These are phyloP conservation scores for Penicillium samsonianum DNA, from an alignment of 495 filamentous ascomycete genomes.

Conservation along the genomic window DNA sequence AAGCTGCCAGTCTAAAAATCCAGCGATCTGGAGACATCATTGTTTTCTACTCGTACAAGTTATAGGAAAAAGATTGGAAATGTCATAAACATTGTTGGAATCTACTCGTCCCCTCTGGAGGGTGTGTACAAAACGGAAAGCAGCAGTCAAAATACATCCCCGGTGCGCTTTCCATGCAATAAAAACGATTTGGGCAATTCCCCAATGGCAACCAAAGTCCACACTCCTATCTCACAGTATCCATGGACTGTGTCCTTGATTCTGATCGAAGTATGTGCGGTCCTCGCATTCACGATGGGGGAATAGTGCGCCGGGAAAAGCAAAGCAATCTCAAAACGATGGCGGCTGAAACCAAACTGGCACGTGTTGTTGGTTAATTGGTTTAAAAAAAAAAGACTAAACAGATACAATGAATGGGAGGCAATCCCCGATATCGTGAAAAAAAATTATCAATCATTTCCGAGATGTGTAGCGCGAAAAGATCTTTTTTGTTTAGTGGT, in stretches of 20 bases:
- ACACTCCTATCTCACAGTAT: neutral
- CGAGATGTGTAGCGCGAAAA: constrained; percentile 42
- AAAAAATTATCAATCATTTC: constrained; percentile 48
- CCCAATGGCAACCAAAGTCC: neutral
- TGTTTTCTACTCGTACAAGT: neutral
- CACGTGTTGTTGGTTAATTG: constrained; percentile 11
- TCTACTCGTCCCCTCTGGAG: constrained; percentile 23
- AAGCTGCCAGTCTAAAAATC: neutral
- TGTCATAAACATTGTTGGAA: constrained; percentile 31
- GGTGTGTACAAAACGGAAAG: constrained; percentile 35
- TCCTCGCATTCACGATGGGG: neutral
- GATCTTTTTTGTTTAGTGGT: constrained; percentile 39
- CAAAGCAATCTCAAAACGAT: constrained; percentile 28
- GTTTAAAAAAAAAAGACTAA: constrained; percentile 24
- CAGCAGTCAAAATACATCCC: constrained; percentile 29
- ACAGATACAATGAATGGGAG: constrained; percentile 33
- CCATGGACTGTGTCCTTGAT: neutral
- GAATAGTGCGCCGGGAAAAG: constrained; percentile 25
- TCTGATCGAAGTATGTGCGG: neutral
- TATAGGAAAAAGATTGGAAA: constrained; percentile 5
- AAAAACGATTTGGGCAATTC: constrained; percentile 20
- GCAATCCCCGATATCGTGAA: constrained; percentile 40
- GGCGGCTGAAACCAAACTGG: constrained; percentile 19
- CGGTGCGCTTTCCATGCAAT: constrained; percentile 41
- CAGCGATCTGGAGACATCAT: neutral